These are phyloP conservation scores for Phytophthora melonis DNA, from an alignment of 352 stramenopile species.

Conservation along the genomic window DNA sequence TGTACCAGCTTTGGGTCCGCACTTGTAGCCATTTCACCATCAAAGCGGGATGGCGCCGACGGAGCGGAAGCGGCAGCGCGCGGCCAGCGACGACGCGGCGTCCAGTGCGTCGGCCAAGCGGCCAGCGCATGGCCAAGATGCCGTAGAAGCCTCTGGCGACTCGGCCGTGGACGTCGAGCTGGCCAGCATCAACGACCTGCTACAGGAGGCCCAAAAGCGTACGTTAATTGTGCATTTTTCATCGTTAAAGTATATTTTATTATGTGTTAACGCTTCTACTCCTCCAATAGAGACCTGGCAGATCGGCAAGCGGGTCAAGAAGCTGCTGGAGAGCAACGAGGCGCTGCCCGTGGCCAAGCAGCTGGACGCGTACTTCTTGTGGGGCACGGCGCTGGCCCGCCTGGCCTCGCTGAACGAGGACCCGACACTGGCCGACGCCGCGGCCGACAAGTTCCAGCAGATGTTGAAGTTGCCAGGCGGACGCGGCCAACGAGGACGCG, in stretches of 20 bases:
- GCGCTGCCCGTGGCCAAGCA: conserved; percentile 59
- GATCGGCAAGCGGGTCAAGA: conserved; percentile 88
- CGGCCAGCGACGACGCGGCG: background rate
- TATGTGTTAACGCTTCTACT: conserved; percentile 1
- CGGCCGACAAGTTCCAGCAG: conserved; percentile 85
- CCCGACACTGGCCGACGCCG: conserved; percentile 71
- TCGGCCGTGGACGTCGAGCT: conserved; percentile 45
- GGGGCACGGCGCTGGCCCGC: conserved; percentile 78
- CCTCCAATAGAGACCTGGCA: conserved; percentile 80
- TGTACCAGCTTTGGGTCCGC: too few species aligned
- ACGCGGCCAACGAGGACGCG: conserved; percentile 32
- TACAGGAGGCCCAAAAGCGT: conserved; percentile 75
- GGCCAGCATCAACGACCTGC: conserved; percentile 59
- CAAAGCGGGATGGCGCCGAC: conserved; percentile 18
- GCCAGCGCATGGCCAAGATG: background rate
- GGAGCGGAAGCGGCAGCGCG: conserved; percentile 24
- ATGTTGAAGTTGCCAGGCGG: conserved; percentile 53
- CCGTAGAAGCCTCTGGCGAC: background rate
- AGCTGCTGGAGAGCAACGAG: conserved; percentile 71
- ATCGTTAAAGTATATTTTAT: background rate
- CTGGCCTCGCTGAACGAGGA: conserved; percentile 83
- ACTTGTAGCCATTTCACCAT: too few species aligned
- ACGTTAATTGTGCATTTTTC: background rate
- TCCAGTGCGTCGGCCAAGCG: conserved; percentile 2
- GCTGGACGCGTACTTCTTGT: conserved; percentile 84